Percentiles rank a stretch among this genome's conserved stretches.
These are phyloP conservation scores for Rhytidiadelphus loreus DNA, from an alignment of 225 moss, liverwort and hornwort species.

Conservation along the genomic window DNA sequence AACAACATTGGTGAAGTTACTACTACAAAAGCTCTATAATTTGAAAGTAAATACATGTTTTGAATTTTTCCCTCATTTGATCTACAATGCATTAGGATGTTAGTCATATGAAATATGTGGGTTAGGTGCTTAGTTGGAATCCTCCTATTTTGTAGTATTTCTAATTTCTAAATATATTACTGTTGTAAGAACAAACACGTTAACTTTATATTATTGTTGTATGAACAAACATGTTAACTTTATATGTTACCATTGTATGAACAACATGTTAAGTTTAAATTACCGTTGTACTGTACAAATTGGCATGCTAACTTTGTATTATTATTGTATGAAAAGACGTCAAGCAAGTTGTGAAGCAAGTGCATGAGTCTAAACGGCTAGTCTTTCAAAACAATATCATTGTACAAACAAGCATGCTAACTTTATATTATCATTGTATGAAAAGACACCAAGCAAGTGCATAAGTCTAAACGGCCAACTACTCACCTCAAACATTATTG, in stretches of 20 bases:
- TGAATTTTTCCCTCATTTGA: background rate
- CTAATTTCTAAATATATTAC: no score
- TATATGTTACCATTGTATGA: background rate
- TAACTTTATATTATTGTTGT: background rate
- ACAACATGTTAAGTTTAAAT: no score
- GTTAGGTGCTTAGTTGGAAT: fast-evolving
- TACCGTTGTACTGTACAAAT: background rate
- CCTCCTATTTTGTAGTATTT: background rate
- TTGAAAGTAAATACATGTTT: background rate
- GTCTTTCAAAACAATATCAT: no score
- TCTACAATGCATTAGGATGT: background rate
- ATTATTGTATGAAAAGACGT: fast-evolving
- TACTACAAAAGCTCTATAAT: fast-evolving
- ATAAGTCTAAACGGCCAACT: no score
- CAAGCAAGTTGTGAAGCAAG: no score
- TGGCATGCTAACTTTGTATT: no score
- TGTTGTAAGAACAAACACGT: background rate
- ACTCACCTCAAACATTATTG: no score
- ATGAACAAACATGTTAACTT: background rate
- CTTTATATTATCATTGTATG: fast-evolving
- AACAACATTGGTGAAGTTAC: fast-evolving
- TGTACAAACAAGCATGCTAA: no score
- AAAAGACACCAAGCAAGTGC: no score
- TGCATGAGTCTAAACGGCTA: no score
- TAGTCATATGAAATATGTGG: fast-evolving